Evolutionary conservation across 495 filamentous ascomycete genomes (phyloP), one percentile per base, ranked within the genome.

Genomic region (Lichina pygmaea): DNA sequence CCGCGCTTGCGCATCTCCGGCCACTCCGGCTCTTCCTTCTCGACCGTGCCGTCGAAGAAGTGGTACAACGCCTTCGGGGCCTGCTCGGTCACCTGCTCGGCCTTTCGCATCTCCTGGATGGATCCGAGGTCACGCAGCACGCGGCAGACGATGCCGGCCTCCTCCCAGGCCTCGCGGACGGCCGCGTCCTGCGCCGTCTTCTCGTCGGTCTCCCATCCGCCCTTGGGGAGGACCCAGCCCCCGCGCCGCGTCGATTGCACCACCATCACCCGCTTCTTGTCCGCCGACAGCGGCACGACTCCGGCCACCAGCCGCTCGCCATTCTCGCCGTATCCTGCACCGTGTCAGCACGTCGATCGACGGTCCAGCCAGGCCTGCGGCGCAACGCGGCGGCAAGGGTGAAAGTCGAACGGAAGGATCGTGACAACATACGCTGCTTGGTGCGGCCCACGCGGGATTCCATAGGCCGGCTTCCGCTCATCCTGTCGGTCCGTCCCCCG

Each of bases 161-260:
- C 89, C 62, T 97, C 89, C 89, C 89, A 97, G 41, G 89, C 91
- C 62, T 97, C 89, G 48, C 89, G 62, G 48, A 66, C 67, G 36
- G 78, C 78, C 15, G 77, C 77, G 44, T 79, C 73, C 51, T 70
- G 59, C 13, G 71, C 66, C 33, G 71, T 74, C 37, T 62, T 68
- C 62, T 97, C 89, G 62, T 97, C 89, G 13, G 72, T 77, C 60
- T 97, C 89, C 81, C 91, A 97, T 46, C 89, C 89, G 52, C 89
- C 89, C 58, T 97, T 97, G 45, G 89, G 89, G 46, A 97, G 67
- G 37, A 97, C 86, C 89, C 91, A 97, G 49, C 81, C 82, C 47
- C 71, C 72, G 50, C 85, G 80, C 45, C 81, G 71, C 44, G 78
- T 82, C 41, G 86, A 93, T 61, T 93, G 81, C 53, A 95, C 91